Evolutionary conservation across 2,329 filamentous ascomycete genomes (phyloP), one percentile per base, ranked within the genome.

Genomic region (Ustulina deusta): DNA sequence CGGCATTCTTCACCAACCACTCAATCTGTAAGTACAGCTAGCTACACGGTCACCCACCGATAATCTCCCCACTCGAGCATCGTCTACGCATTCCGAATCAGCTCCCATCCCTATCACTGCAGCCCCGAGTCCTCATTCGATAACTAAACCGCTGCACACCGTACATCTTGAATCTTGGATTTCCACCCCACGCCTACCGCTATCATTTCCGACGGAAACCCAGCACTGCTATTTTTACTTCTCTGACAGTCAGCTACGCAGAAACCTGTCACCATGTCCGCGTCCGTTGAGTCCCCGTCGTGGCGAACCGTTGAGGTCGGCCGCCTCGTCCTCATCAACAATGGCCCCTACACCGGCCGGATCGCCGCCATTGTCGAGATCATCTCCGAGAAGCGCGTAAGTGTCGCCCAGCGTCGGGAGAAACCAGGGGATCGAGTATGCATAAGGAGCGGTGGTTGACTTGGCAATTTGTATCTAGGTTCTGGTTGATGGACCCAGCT

Each of bases 341-440:
- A 89, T 81, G 92, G 94, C 81, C 90, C 91, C 78, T 92, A 86
- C 87, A 86, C 87, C 77, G 94, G 94, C 86, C 93, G 93, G 83
- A 90, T 98, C 79, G 97, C 94, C 80, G 87, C 91, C 79, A 95
- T 99, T 81, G 94, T 97, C 85, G 95, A 99, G 91, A 98, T 99
- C 85, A 96, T 99, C 87, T 96, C 99, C 87, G 95, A 99, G 92
- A 97, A 97, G 90, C 94, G 96, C 86, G 96, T 99, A 97, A 83
- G 96, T 93, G 51, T 64, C 36, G 34, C 49, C 40, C 34, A 36
- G 17, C 44, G 36, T 56, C 42, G 54, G 34, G 32, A 59, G 38
- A 59, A 58, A 52, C 10, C 27, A 9, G 65, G 66, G 66, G 27
- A 61, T 51, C 27, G 27, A 29, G 57, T 48, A 32, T 22, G 27